Percentiles rank a stretch among this genome's conserved stretches.
Evolutionary conservation across 1,139 yeast species (phyloP).

Genomic region (Yamadazyma atlantica): DNA sequence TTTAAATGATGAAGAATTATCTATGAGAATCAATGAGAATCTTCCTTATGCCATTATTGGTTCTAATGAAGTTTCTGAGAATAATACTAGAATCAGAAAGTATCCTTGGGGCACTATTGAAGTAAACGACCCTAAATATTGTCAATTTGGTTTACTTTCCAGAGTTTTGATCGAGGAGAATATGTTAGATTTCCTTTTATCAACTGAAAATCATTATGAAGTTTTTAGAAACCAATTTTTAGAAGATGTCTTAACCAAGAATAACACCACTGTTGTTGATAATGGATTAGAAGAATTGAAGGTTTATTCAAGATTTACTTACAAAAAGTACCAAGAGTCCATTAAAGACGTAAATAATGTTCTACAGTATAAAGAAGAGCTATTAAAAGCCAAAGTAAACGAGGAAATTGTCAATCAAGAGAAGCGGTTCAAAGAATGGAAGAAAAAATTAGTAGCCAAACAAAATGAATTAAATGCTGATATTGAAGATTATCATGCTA

Average conservation of each 20-base stretch:
- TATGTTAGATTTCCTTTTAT: slow-evolving; percentile 57
- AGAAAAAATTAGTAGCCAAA: slow-evolving; percentile 51
- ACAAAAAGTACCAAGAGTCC: slow-evolving; percentile 36
- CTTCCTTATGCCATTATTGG: slow-evolving; percentile 67
- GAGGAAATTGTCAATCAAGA: slow-evolving; percentile 55
- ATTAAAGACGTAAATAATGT: slow-evolving; percentile 48
- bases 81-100: slow-evolving; percentile 57
- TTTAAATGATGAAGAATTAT: slow-evolving; percentile 41
- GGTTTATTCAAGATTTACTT: slow-evolving; percentile 38
- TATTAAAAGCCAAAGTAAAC: slow-evolving; percentile 47
- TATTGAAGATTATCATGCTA: slow-evolving; percentile 43
- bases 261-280: not conserved
- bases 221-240: slow-evolving; percentile 48
- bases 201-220: slow-evolving; percentile 60
- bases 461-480: slow-evolving; percentile 59
- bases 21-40: slow-evolving; percentile 25
- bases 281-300: slow-evolving; percentile 13
- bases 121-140: slow-evolving; percentile 61
- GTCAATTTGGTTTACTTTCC: slow-evolving; percentile 62
- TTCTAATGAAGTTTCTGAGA: slow-evolving; percentile 42
- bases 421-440: slow-evolving; percentile 65
- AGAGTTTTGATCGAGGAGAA: slow-evolving; percentile 50
- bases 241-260: slow-evolving; percentile 21
- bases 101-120: slow-evolving; percentile 78
- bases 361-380: slow-evolving; percentile 42